These are phyloP conservation scores for Capronia coronata DNA, from an alignment of 2,329 filamentous ascomycete genomes.

Conservation along the genomic window DNA sequence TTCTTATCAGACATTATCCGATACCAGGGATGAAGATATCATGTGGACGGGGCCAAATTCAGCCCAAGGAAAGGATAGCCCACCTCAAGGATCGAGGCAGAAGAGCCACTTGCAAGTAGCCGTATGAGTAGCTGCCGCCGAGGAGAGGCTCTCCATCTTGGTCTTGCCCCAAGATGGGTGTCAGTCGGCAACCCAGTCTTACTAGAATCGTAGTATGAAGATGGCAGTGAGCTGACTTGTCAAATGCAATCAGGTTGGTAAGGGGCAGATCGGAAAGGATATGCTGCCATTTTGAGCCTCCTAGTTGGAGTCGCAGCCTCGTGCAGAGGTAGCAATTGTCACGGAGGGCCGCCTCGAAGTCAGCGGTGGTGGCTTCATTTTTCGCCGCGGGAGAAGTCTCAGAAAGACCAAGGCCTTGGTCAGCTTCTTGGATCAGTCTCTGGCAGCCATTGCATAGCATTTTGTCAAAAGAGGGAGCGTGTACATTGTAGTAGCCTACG, in stretches of 20 bases:
- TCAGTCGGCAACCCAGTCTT: slow-evolving; percentile 15
- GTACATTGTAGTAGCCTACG: too few species aligned
- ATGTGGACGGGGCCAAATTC: not conserved
- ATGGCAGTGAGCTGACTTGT: slow-evolving; percentile 9
- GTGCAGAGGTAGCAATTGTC: slow-evolving; percentile 14
- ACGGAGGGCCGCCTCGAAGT: slow-evolving; percentile 1
- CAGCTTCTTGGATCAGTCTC: slow-evolving; percentile 8
- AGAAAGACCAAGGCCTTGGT: not conserved
- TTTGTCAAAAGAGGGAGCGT: not conserved
- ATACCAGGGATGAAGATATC: not conserved
- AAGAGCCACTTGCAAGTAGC: slow-evolving; percentile 13
- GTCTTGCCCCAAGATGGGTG: slow-evolving; percentile 1
- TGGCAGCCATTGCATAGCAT: slow-evolving; percentile 23
- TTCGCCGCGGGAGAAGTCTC: not conserved
- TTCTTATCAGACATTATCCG: not conserved
- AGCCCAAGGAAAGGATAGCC: not conserved
- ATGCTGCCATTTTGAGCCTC: slow-evolving; percentile 12
- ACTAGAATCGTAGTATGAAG: slow-evolving; percentile 1
- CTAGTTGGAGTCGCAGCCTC: slow-evolving; percentile 10
- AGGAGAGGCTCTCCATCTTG: not conserved
- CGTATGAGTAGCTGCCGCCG: slow-evolving; percentile 12
- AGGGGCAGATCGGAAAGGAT: slow-evolving; percentile 5
- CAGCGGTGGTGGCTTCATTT: slow-evolving; percentile 5
- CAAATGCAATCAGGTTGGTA: slow-evolving; percentile 9
- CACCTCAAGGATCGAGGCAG: slow-evolving; percentile 2